Conservation (phyloP, 1,284 basidiomycete species). For the Chalciporus sp. region DNA sequence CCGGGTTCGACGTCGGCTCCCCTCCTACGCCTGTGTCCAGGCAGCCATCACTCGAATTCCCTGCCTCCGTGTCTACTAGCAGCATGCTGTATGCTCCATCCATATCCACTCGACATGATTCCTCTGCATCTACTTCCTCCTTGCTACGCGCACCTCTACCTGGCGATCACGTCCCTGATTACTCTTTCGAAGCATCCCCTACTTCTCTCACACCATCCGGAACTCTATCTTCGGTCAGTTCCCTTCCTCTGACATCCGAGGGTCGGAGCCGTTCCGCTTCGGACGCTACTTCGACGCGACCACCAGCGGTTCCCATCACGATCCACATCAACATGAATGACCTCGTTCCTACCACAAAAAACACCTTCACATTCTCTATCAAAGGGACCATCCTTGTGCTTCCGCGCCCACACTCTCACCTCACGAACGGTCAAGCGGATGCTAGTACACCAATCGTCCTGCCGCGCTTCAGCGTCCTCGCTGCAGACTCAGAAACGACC, state of each 20-base stretch:
- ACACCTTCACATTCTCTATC: conserved; percentile 64
- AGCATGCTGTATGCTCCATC: conserved; percentile 29
- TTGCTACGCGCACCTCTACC: conserved; percentile 74
- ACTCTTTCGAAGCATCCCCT: conserved; percentile 69
- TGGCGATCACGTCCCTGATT: conserved; percentile 59
- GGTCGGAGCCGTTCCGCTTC: conserved; percentile 33
- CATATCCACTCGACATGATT: conserved; percentile 40
- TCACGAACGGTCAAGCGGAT: conserved; percentile 36
- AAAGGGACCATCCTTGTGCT: conserved; percentile 64
- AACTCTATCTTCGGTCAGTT: conserved; percentile 58
- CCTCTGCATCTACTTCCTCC: conserved; percentile 55
- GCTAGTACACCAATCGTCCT: conserved; percentile 50
- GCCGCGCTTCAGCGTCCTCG: conserved; percentile 68
- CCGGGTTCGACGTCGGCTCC: conserved; percentile 60
- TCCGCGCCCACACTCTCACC: conserved; percentile 40
- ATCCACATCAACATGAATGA: conserved; percentile 80
- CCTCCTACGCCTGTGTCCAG: conserved; percentile 39
- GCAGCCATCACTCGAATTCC: conserved; percentile 54
- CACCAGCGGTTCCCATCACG: conserved; percentile 41
- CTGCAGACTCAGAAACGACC: conserved; percentile 60
- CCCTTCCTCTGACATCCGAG: conserved; percentile 47
- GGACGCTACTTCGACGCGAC: conserved; percentile 20
- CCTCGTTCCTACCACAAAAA: conserved; percentile 62
- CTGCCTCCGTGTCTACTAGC: conserved; percentile 21
- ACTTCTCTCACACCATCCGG: conserved; percentile 51